A percentile compares a stretch with the other conserved stretches of the same genome.
phyloP scores from a whole-genome alignment of 1,139 yeast genomes.

The Saccharomyces hybrid region DNA sequence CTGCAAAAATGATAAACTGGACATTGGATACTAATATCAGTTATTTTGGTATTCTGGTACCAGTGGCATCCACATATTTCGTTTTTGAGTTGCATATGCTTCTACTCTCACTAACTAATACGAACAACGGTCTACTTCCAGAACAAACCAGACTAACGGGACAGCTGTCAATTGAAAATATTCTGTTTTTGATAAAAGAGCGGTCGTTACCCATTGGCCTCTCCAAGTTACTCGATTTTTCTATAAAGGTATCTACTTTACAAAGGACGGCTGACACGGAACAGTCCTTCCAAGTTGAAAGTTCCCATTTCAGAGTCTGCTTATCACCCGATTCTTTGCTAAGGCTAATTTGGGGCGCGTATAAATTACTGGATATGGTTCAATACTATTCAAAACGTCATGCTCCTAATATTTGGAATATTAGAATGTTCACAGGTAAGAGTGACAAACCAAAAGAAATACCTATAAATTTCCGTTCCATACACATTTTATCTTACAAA shows the following conservation, averaged over 20 bases:
- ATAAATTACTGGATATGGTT: slow-evolving; percentile 14
- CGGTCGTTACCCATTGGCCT: slow-evolving; percentile 20
- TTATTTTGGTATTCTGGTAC: slow-evolving; percentile 26
- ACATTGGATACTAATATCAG: slow-evolving; percentile 15
- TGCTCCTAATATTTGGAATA: slow-evolving; percentile 11
- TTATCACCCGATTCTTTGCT: slow-evolving; percentile 46
- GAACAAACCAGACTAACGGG: slow-evolving; percentile 14
- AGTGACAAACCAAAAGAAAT: slow-evolving; percentile 2
- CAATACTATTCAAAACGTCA: slow-evolving; percentile 17
- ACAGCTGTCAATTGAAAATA: slow-evolving; percentile 21
- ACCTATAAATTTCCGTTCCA: slow-evolving; percentile 31
- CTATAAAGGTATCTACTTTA: slow-evolving; percentile 29
- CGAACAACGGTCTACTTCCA: slow-evolving; percentile 4
- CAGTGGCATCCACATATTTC: slow-evolving; percentile 23
- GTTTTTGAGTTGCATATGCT: slow-evolving; percentile 26
- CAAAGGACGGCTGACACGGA: slow-evolving; percentile 21
- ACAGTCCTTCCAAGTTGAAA: slow-evolving; percentile 49
- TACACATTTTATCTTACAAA: slow-evolving; percentile 56
- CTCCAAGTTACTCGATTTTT: slow-evolving; percentile 38
- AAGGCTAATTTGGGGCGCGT: slow-evolving; percentile 34
- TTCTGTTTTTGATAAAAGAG: slow-evolving; percentile 27
- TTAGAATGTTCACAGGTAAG: slow-evolving; percentile 1
- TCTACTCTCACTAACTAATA: slow-evolving; percentile 15
- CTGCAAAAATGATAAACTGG: slow-evolving; percentile 10
- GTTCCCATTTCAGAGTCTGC: slow-evolving; percentile 50